Percentiles rank a stretch among this genome's conserved stretches.
Evolutionary conservation across 1,139 yeast genomes (phyloP).

Genomic region (Kazachstania sp.): DNA sequence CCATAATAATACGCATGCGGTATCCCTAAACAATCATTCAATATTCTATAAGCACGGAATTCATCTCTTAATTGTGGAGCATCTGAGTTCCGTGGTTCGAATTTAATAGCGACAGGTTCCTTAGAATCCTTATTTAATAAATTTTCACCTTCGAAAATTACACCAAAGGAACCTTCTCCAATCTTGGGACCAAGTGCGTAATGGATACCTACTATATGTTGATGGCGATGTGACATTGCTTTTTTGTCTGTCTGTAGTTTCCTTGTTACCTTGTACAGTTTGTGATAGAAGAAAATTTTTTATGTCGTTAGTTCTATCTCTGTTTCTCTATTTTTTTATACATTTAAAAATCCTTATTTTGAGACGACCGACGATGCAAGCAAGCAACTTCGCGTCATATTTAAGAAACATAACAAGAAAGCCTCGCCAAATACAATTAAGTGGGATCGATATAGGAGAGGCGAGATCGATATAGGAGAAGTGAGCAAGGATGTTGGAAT

Average conservation of each 20-base stretch:
- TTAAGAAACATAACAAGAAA: no score
- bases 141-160: slow-evolving; percentile 90
- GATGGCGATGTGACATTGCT: neutral
- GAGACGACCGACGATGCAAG: no score
- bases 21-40: slow-evolving; percentile 75
- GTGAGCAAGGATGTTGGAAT: slow-evolving; percentile 12
- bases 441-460: neutral
- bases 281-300: no score
- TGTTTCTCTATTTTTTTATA: no score
- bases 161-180: slow-evolving; percentile 98
- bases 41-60: slow-evolving; percentile 81
- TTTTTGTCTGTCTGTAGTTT: neutral
- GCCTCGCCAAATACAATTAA: no score
- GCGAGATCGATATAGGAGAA: neutral
- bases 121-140: slow-evolving; percentile 43
- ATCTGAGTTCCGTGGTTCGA: slow-evolving; percentile 90
- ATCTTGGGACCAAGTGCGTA: slow-evolving; percentile 94
- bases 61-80: slow-evolving; percentile 97
- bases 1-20: slow-evolving; percentile 96
- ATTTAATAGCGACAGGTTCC: slow-evolving; percentile 64
- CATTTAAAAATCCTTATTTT: no score
- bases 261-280: neutral
- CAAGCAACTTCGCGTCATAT: no score
- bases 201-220: slow-evolving; percentile 58
- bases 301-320: no score